Evolutionary conservation across 352 stramenopile species (phyloP).

Genomic region (Phytophthora crassamura): DNA sequence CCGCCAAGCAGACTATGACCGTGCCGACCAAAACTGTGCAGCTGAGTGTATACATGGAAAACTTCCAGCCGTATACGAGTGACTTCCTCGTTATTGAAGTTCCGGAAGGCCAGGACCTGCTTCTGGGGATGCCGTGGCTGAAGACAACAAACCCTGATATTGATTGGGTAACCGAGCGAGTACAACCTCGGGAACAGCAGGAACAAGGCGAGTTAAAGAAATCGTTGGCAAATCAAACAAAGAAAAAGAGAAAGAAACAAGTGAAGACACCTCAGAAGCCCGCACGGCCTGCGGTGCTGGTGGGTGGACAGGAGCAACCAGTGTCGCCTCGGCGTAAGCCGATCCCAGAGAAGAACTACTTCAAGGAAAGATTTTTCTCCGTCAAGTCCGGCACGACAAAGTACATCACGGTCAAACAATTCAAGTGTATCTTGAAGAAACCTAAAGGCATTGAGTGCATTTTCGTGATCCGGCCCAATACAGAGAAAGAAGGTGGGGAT

Average conservation of each 20-base stretch:
- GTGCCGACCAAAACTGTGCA: too few relatives aligned
- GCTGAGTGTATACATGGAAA: not conserved
- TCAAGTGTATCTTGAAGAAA: conserved; percentile 9
- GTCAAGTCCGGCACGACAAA: conserved; percentile 4
- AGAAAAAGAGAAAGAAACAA: not conserved
- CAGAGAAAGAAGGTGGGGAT: not conserved
- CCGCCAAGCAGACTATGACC: too few relatives aligned
- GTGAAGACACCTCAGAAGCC: not conserved
- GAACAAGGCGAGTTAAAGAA: not conserved
- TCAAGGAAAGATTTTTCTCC: too few relatives aligned
- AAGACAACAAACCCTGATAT: conserved; percentile 15
- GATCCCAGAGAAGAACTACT: too few relatives aligned
- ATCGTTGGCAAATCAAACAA: not conserved
- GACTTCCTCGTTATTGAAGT: conserved; percentile 9
- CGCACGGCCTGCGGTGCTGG: not conserved
- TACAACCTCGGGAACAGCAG: not conserved
- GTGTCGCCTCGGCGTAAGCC: not conserved
- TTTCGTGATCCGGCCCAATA: conserved; percentile 14
- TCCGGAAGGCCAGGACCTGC: conserved; percentile 9
- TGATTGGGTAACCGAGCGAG: conserved; percentile 14
- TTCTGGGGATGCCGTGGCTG: conserved; percentile 22
- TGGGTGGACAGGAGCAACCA: not conserved
- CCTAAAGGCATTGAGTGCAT: conserved; percentile 4
- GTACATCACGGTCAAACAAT: conserved; percentile 16
- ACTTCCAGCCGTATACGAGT: not conserved